phyloP scores from a whole-genome alignment of 2,329 filamentous ascomycete genomes.

The Corinectria fuckeliana region DNA sequence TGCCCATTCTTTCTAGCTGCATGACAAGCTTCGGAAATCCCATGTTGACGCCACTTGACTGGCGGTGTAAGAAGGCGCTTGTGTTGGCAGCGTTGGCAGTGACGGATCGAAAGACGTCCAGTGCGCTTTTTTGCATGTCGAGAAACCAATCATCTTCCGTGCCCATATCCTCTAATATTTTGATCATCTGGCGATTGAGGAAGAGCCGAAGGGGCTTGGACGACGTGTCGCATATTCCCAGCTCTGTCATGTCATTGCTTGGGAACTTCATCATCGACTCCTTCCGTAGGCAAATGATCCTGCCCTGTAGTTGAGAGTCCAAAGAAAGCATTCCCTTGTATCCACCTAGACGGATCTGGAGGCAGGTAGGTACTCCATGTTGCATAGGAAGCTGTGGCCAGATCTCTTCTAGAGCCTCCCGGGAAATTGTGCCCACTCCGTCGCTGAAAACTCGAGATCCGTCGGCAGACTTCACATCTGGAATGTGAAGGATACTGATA shows the following conservation, averaged over 20 bases:
- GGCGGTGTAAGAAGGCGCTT: constrained; percentile 67
- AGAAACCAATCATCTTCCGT: constrained; percentile 66
- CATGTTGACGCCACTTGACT: constrained; percentile 66
- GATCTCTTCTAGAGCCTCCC: constrained; percentile 63
- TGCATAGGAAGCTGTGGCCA: constrained; percentile 59
- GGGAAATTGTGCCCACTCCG: constrained; percentile 78
- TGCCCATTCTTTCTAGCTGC: constrained; percentile 59
- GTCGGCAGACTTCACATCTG: constrained; percentile 58
- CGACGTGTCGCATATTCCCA: constrained; percentile 76
- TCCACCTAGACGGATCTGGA: constrained; percentile 77
- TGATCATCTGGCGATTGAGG: constrained; percentile 82
- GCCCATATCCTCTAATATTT: constrained; percentile 82
- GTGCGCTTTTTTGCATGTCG: constrained; percentile 66
- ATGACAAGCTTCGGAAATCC: constrained; percentile 68
- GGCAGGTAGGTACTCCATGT: constrained; percentile 63
- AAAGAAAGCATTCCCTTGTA: constrained; percentile 81
- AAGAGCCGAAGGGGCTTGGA: constrained; percentile 71
- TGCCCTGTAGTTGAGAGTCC: constrained; percentile 65
- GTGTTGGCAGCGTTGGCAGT: constrained; percentile 67
- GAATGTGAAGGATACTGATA: constrained; percentile 46
- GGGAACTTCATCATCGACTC: constrained; percentile 82
- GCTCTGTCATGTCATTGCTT: constrained; percentile 57
- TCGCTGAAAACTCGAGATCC: constrained; percentile 74
- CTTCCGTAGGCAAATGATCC: constrained; percentile 65
- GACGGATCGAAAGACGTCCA: constrained; percentile 65